A percentile compares a stretch with the other conserved stretches of the same genome.
These are phyloP conservation scores for Podila horticola DNA, from an alignment of 192 early-diverging fungal species.

Conservation along the genomic window DNA sequence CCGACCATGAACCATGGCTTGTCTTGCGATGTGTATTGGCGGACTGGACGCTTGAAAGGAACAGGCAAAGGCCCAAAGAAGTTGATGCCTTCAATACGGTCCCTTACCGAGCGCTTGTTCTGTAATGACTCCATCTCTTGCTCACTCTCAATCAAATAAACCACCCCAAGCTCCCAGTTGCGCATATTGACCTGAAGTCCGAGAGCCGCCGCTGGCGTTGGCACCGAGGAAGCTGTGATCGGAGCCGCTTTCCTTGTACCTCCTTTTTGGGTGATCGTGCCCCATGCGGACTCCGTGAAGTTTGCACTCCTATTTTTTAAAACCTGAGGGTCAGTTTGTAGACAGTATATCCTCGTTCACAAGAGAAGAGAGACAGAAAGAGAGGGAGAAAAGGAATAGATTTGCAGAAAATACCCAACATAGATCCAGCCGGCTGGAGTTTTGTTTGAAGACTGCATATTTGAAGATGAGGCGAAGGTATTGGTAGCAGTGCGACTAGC, in stretches of 20 bases:
- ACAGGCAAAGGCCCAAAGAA: slow-evolving; percentile 48
- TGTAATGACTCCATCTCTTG: slow-evolving; percentile 30
- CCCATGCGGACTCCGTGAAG: slow-evolving; percentile 50
- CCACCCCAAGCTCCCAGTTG: slow-evolving; percentile 45
- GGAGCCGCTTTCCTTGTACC: background rate
- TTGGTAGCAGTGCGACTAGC: background rate
- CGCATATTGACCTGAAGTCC: slow-evolving; percentile 25
- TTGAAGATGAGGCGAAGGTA: background rate
- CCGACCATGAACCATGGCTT: slow-evolving; percentile 15
- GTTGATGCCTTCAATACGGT: background rate
- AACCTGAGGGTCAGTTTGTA: background rate
- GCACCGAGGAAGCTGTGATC: background rate
- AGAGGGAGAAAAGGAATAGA: background rate
- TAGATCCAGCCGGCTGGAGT: slow-evolving; percentile 39
- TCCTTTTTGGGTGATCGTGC: slow-evolving; percentile 6
- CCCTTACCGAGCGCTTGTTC: background rate
- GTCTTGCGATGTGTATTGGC: slow-evolving; percentile 15
- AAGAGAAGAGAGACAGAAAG: background rate
- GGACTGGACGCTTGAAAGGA: slow-evolving; percentile 32
- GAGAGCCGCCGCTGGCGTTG: background rate
- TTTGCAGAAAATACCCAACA: slow-evolving; percentile 21
- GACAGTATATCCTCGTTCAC: background rate
- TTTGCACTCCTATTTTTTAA: slow-evolving; percentile 29
- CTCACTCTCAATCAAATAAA: slow-evolving; percentile 26
- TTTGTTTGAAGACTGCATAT: background rate